Evolutionary conservation across 1,139 yeast species (phyloP), one percentile per base, ranked within the genome.

Genomic region (Schizosaccharomyces versatilis): DNA sequence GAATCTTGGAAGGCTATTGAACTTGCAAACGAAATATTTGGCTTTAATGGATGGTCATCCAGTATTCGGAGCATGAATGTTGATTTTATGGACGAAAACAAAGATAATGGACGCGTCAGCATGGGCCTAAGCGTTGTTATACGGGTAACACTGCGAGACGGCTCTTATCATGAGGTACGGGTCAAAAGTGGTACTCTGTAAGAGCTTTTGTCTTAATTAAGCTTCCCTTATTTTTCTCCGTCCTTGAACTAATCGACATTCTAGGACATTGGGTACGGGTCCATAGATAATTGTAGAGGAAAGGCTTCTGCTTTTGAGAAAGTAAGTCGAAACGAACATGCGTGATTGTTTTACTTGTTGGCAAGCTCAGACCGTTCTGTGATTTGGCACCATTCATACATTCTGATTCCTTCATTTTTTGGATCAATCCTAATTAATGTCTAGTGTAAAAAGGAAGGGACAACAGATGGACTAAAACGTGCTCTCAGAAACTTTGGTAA

Each of bases 401-500:
- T 24, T 5, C 32, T 24, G 5, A 3, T 3, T 24, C 32, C 32
- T 24, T 24, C 32, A n/a, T 8, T 24, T 36, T 38, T 7, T 40
- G 9, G 40, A 14, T 36, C 24, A 9, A 9, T 41, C 15, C 14
- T 38, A 24, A 17, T 17, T 9, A n/a, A 15, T 17, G 5, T 8
- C 17, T 36, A 59, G 59, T 60, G 84, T 62, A 77, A 78, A 61
- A 83, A 83, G 61, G 88, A 82, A 63, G 93, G 90, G 1, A 74
- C 78, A 36, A 83, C 94, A 0, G 93, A 83, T 66, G 94, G 80
- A 0, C 65, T 81, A 59, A 83, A 83, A 65, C 69, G 94, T 49
- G 81, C 88, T 39, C 70, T 83, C 60, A 71, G 93, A 57, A 79
- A 81, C 63, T 83, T 82, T 67, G 94, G 94, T 39, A 80, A 81